A percentile compares a stretch with the other conserved stretches of the same genome.
phyloP scores from a whole-genome alignment of 345 rosid species.

The Hevea brasiliensis region DNA sequence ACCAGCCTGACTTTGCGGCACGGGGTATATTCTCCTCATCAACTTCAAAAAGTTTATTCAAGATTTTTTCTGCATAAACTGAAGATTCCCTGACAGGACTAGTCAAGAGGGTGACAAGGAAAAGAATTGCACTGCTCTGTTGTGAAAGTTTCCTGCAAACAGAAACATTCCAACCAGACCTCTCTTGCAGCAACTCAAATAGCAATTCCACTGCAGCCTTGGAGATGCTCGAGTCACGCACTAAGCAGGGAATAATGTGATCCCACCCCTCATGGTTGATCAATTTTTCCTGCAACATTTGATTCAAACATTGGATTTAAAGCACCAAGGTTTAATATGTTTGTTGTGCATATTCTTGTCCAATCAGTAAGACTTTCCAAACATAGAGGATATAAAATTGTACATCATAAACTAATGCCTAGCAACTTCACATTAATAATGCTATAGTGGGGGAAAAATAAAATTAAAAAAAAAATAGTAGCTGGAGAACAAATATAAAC shows the following conservation, averaged over 20 bases:
- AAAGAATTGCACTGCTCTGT: conserved; percentile 47
- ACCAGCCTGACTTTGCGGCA: conserved; percentile 66
- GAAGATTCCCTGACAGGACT: conserved; percentile 56
- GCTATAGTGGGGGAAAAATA: not conserved
- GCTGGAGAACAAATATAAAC: not conserved
- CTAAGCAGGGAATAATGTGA: conserved; percentile 56
- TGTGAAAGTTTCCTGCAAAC: conserved; percentile 55
- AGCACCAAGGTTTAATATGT: not conserved
- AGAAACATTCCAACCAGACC: conserved; percentile 57
- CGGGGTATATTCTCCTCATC: conserved; percentile 54
- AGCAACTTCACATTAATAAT: not conserved
- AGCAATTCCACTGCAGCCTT: conserved; percentile 60
- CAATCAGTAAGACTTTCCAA: not conserved
- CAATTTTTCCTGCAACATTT: conserved; percentile 48
- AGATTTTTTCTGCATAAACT: conserved; percentile 45
- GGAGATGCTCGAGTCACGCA: conserved; percentile 49
- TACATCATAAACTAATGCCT: not conserved
- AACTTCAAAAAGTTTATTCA: conserved; percentile 50
- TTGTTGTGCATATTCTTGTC: not conserved
- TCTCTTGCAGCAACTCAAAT: conserved; percentile 56
- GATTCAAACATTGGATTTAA: conserved; percentile 9
- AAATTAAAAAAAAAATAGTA: not conserved
- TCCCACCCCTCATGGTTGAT: conserved; percentile 52
- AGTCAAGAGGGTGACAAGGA: conserved; percentile 58
- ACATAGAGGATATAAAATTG: not conserved